A percentile compares a stretch with the other conserved stretches of the same genome.
These are phyloP conservation scores for Xylaria sp. DNA, from an alignment of 2,329 filamentous ascomycete genomes.

Conservation along the genomic window DNA sequence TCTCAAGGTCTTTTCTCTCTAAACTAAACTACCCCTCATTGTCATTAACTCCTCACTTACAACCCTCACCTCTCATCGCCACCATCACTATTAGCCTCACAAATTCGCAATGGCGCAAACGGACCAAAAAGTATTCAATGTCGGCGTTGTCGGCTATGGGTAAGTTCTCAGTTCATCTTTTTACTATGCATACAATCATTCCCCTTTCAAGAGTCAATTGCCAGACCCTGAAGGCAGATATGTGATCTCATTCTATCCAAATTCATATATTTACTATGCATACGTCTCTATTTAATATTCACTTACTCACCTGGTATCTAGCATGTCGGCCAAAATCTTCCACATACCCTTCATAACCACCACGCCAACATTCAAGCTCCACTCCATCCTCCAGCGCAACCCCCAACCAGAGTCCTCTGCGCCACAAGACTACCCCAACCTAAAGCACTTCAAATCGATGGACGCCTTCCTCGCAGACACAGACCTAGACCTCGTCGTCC, in stretches of 20 bases:
- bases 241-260: not conserved
- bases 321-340: constrained; percentile 78
- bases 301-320: constrained; percentile 43
- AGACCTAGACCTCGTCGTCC: constrained; percentile 73
- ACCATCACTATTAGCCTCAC: not conserved
- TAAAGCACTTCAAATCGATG: constrained; percentile 71
- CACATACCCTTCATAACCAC: constrained; percentile 82
- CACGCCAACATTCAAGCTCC: constrained; percentile 72
- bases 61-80: constrained; percentile 1
- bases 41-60: not conserved
- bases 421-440: constrained; percentile 71
- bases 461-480: constrained; percentile 73
- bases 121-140: constrained; percentile 57
- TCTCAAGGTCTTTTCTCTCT: not conserved
- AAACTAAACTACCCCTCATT: not conserved
- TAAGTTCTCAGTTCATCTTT: constrained; percentile 42
- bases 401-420: constrained; percentile 74
- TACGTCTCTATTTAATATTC: constrained; percentile 15
- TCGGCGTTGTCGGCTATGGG: constrained; percentile 65
- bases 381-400: constrained; percentile 80
- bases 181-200: not conserved
- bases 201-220: not conserved
- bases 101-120: constrained; percentile 25
- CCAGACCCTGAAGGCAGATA: not conserved
- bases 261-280: not conserved